Base-by-base conservation (phyloP, 805 yeast species). In the Candida vaughaniae region DNA sequence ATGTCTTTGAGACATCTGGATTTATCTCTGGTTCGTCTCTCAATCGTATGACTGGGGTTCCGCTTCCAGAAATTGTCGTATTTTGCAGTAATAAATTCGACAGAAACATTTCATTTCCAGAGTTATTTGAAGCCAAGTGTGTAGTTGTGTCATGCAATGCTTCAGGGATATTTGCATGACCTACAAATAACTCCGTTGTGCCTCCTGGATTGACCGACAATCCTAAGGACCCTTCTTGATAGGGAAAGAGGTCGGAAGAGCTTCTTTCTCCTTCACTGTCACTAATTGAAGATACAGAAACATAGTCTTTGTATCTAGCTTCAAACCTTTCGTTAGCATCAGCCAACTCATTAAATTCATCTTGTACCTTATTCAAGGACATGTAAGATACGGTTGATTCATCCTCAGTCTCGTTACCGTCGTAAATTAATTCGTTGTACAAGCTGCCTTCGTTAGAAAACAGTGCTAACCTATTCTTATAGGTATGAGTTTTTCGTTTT, bases 401-500 rank as follows among this genome's bases (percentile, higher is more conserved):
- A 7, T 31, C 20, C 12, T 25, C 26, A 4, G 30, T 26, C 7
- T 37, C 39, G 16, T 36, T 31, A 14, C 36, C 30, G n/a, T n/a
- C n/a, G n/a, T n/a, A n/a, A 11, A 37, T n/a, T 4, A 45, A 12
- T 8, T 38, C 45, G 14, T 32, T 26, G 25, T 45, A 42, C 17
- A 46, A 31, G 14, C 37, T 38, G 7, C 27, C 37, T 26, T 42
- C 45, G 32, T 36, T 36, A 3, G 35, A 19, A 18, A 41, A 36
- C 16, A 10, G 22, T 4, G n/a, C 22, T 10, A 29, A 23, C 3
- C n/a, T n/a, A 4, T 8, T 6, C 15, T 11, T 15, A 15, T 12
- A 27, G 18, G 6, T 16, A 19, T 8, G 5, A 40, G 36, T 11
- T 25, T 65, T 66, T 36, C 51, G 53, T 5, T 61, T 41, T 3